Conservation (phyloP, 257 asterid species). For the Dorcoceras hygrometricum region DNA sequence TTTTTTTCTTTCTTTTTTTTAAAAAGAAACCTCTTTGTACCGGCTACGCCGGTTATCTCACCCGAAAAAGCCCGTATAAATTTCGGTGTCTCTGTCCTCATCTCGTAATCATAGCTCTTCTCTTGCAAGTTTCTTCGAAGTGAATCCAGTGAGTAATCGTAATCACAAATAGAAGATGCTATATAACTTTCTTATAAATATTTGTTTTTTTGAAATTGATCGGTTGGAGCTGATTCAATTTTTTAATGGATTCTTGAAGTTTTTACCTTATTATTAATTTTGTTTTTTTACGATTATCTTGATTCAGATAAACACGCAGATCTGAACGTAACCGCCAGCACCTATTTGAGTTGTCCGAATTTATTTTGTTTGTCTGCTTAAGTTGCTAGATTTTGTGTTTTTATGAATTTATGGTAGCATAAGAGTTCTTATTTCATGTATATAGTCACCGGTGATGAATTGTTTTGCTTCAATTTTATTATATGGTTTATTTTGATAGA, state of each 20-base stretch:
- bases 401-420: background rate
- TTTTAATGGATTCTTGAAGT: no score
- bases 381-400: background rate
- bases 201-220: background rate
- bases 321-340: background rate
- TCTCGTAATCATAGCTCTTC: background rate
- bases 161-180: background rate
- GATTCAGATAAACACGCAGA: background rate
- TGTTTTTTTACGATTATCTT: no score
- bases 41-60: background rate
- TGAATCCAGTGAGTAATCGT: background rate
- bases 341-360: background rate
- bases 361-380: background rate
- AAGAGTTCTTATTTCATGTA: no score
- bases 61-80: background rate
- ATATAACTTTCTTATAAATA: no score
- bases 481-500: no score
- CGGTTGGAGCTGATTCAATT: background rate
- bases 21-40: no score
- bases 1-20: no score
- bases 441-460: background rate
- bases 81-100: background rate
- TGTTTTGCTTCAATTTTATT: background rate
- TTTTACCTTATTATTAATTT: no score
- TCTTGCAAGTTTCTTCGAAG: background rate